Base-by-base conservation (phyloP, 2,329 filamentous ascomycete species). In the Microdochium bolleyi region DNA sequence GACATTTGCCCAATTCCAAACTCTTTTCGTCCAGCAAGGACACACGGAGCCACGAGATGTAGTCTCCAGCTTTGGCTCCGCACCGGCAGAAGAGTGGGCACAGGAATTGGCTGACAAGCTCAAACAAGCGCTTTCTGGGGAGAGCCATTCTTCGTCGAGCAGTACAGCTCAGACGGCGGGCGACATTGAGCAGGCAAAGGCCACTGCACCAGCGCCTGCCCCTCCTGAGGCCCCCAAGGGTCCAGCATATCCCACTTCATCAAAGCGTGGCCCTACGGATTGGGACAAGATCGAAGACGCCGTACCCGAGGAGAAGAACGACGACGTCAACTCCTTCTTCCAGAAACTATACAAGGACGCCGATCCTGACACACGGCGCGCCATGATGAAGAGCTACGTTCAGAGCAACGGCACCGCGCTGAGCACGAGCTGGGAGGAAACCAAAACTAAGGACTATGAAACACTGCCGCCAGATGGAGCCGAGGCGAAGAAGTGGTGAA, bases 371-470 rank as follows among this genome's bases (percentile, higher is more conserved):
- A 89, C 89, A 54, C 84, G 84, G 64, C 83, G 91, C 2, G 94
- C 94, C 9, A 99, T 99, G 94, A 89, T 95, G 83, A 99, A 99
- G 81, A 95, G 89, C 65, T 97, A 89, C 64, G 78, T 84, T 14
- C 92, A 99, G 76, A 96, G 92, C 69, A 94, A 95, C 60, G 94
- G 94, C 3, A 99, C 94, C 0, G 82, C 88, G 2, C 73, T 99
- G 50, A 96, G 90, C 69, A 99, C 94, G 0, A 90, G 92, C 66
- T 99, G 94, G 94, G 71, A 73, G 10, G 88, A 95, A 56, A 92
- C 96, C 21, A 81, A 82, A 50, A 80, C 77, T 57, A 83, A 82
- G 19, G 86, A 73, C 24, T 87, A 96, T 24, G 82, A 89, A 65
- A 88, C 84, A 0, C 70, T 75, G 34, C 87, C 89, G 9, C 89